phyloP scores from a whole-genome alignment of 73 alveolate species.

The Symbiodinium natans region DNA sequence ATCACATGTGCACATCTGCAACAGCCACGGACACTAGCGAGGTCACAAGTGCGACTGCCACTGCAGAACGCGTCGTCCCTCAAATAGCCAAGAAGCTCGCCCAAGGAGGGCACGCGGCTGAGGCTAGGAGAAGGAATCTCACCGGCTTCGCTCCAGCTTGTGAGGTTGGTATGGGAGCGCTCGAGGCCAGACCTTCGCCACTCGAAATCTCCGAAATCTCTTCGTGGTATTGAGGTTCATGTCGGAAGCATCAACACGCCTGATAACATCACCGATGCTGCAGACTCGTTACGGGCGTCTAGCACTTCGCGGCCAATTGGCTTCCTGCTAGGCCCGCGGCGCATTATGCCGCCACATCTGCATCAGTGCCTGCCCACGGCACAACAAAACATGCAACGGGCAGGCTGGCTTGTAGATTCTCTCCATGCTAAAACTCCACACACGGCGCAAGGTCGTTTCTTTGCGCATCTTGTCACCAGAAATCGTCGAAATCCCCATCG shows the following conservation, averaged over 20 bases:
- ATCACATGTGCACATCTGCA: too few species aligned
- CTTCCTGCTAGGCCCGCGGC: not conserved
- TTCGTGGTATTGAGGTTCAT: not conserved
- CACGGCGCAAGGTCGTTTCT: not conserved
- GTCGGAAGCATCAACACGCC: too few species aligned
- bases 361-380: slow-evolving; percentile 62
- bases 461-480: not conserved
- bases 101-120: slow-evolving; percentile 69
- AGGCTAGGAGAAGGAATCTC: not conserved
- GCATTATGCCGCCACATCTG: slow-evolving; percentile 63
- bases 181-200: not conserved
- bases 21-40: too few species aligned
- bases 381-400: not conserved
- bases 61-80: too few species aligned
- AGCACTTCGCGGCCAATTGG: too few species aligned
- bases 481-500: slow-evolving; percentile 11
- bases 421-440: too few species aligned
- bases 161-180: slow-evolving; percentile 14
- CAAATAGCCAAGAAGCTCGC: slow-evolving; percentile 54
- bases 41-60: too few species aligned
- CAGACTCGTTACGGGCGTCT: too few species aligned
- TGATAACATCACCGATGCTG: too few species aligned
- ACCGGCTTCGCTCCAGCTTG: not conserved
- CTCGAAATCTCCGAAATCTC: not conserved
- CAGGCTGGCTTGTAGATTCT: too few species aligned